Base-by-base conservation (phyloP, 2,329 filamentous ascomycete genomes). In the Fusarium chaquense region DNA sequence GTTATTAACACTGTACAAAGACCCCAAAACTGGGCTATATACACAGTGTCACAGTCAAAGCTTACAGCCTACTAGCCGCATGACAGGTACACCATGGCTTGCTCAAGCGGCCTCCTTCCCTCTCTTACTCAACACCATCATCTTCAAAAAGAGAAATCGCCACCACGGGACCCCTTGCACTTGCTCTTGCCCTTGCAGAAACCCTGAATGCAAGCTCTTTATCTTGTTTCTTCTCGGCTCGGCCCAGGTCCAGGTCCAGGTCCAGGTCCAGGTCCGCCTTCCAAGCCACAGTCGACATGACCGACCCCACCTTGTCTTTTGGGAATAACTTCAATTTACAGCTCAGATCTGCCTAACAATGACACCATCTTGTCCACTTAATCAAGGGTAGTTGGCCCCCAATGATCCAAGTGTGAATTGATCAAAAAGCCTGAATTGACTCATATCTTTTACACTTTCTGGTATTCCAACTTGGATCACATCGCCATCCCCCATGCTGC, bases 151-250 rank as follows among this genome's bases (percentile, higher is more conserved):
- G 30, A 54, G 67, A 49, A 56, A 71, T 58, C 59, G 30, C 62
- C 64, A 52, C 63, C 68, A 71, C 67, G 64, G 64, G 68, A 71
- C 68, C 68, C 67, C 67, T 70, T 70, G 59, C 67, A 65, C 58
- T 62, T 56, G n/a, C 16, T 10, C 38, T 43, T 26, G 49, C 60
- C 58, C 60, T 63, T 63, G 49, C 60, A 63, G 60, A 57, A 57
- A 47, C 32, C 4, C 9, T 11, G 16, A 43, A 38, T 63, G 60
- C 58, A 63, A 47, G 60, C 60, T 47, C 58, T 63, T 63, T 63
- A 47, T 56, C 58, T 51, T 30, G 28, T 3, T 15, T 20, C 26
- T 28, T 36, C 32, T 68, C 36, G 59, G 63, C 55, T 66, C 26
- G 35, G 50, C 32, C 33, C 38, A 65, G 36, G n/a, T 36, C 32